Evolutionary conservation across 2,329 filamentous ascomycete species (phyloP).

Genomic region (Fusarium sp.): DNA sequence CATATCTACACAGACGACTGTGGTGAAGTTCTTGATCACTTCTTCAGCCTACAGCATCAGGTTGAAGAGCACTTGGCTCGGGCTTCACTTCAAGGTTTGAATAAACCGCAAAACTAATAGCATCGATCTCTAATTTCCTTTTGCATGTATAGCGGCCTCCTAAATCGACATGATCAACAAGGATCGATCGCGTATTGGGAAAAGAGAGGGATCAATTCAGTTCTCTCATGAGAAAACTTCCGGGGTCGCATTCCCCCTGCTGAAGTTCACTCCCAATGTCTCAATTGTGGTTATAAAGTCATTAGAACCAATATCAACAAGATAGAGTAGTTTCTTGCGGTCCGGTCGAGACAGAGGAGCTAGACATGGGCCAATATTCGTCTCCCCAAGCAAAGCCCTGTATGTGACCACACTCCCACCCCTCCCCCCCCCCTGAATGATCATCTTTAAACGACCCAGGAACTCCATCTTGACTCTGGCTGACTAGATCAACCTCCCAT

Average conservation of each 20-base stretch:
- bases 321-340: slow-evolving; percentile 34
- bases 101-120: background rate
- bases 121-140: slow-evolving; percentile 8
- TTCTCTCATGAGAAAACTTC: slow-evolving; percentile 22
- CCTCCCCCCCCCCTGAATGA: slow-evolving; percentile 47
- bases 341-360: slow-evolving; percentile 31
- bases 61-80: slow-evolving; percentile 1
- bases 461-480: slow-evolving; percentile 42
- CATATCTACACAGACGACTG: slow-evolving; percentile 31
- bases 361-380: slow-evolving; percentile 44
- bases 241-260: slow-evolving; percentile 30
- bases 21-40: slow-evolving; percentile 1
- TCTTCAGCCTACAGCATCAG: slow-evolving; percentile 8
- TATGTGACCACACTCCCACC: slow-evolving; percentile 40
- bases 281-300: slow-evolving; percentile 42
- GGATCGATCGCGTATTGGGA: slow-evolving; percentile 27
- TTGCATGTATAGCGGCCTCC: slow-evolving; percentile 14
- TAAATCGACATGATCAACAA: slow-evolving; percentile 19
- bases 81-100: background rate
- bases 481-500: slow-evolving; percentile 37
- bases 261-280: slow-evolving; percentile 38
- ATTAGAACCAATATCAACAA: slow-evolving; percentile 42
- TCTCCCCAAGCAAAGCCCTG: slow-evolving; percentile 37
- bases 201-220: slow-evolving; percentile 28
- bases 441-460: slow-evolving; percentile 45